Conservation (phyloP, 1,139 yeast species). For the Debaryomyces udenii region DNA sequence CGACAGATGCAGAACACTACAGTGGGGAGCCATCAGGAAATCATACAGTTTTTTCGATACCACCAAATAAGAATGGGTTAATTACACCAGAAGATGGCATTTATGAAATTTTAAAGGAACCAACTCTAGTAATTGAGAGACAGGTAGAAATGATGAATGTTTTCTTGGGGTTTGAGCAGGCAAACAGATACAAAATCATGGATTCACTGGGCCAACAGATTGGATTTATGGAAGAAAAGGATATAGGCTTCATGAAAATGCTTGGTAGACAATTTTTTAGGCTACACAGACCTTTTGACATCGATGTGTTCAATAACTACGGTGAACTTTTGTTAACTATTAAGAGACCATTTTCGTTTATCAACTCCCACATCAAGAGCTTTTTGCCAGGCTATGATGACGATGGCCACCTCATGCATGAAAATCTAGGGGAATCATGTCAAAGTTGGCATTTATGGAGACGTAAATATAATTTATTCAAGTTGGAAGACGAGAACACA, state of each 20-base stretch:
- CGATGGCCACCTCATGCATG: constrained; percentile 41
- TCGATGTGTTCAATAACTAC: constrained; percentile 72
- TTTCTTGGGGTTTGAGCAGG: constrained; percentile 88
- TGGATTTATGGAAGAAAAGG: constrained; percentile 84
- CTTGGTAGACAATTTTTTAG: constrained; percentile 80
- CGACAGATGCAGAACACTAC: constrained; percentile 21
- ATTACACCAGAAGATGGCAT: constrained; percentile 60
- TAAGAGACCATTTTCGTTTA: constrained; percentile 79
- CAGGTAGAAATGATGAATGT: constrained; percentile 87
- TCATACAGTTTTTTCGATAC: constrained; percentile 35
- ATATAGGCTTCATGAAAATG: constrained; percentile 66
- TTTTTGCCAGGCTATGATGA: constrained; percentile 57
- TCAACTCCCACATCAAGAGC: constrained; percentile 84
- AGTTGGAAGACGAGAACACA: constrained; percentile 46
- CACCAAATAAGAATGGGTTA: constrained; percentile 49
- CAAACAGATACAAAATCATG: constrained; percentile 75
- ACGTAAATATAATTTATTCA: constrained; percentile 78
- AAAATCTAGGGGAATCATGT: constrained; percentile 77
- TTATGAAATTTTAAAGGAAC: constrained; percentile 63
- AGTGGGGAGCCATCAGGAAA: constrained; percentile 27
- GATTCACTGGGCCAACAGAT: constrained; percentile 72
- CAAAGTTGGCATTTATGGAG: constrained; percentile 97
- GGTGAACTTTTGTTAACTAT: constrained; percentile 74
- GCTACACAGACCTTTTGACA: constrained; percentile 83
- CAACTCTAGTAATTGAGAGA: constrained; percentile 84